These are phyloP conservation scores for Cercospora sp. DNA, from an alignment of 2,329 filamentous ascomycete genomes.

Conservation along the genomic window DNA sequence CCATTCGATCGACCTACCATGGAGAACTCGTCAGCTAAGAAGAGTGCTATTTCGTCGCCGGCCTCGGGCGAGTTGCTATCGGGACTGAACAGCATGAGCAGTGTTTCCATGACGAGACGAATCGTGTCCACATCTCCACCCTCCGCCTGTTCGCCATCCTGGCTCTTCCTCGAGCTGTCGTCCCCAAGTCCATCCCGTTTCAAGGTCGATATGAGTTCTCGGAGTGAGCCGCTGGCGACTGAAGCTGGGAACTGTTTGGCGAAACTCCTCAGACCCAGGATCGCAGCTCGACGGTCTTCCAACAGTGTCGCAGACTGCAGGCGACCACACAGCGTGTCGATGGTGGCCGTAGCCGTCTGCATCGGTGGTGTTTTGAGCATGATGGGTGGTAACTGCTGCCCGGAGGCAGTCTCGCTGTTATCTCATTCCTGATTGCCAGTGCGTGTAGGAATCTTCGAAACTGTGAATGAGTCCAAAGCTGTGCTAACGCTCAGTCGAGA, in stretches of 20 bases:
- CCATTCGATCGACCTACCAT: slow-evolving; percentile 58
- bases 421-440: slow-evolving; percentile 20
- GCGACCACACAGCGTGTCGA: slow-evolving; percentile 82
- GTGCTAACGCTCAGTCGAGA: neutral
- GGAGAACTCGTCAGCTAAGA: slow-evolving; percentile 97
- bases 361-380: slow-evolving; percentile 77
- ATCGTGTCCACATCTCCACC: slow-evolving; percentile 85
- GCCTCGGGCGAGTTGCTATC: slow-evolving; percentile 73
- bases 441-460: neutral
- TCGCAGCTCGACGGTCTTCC: slow-evolving; percentile 90
- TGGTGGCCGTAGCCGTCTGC: slow-evolving; percentile 94
- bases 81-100: slow-evolving; percentile 85
- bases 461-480: neutral
- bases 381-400: slow-evolving; percentile 27
- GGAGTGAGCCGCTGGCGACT: slow-evolving; percentile 87
- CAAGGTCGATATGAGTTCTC: slow-evolving; percentile 81
- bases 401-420: slow-evolving; percentile 27
- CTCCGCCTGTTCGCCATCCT: slow-evolving; percentile 50
- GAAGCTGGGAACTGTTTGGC: slow-evolving; percentile 95
- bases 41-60: slow-evolving; percentile 91
- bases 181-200: slow-evolving; percentile 65
- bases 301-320: slow-evolving; percentile 86
- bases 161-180: slow-evolving; percentile 23
- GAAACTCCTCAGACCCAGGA: slow-evolving; percentile 90
- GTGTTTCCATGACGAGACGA: slow-evolving; percentile 90